phyloP scores from a whole-genome alignment of 495 filamentous ascomycete genomes.

The Hypoxylon trugodes region DNA sequence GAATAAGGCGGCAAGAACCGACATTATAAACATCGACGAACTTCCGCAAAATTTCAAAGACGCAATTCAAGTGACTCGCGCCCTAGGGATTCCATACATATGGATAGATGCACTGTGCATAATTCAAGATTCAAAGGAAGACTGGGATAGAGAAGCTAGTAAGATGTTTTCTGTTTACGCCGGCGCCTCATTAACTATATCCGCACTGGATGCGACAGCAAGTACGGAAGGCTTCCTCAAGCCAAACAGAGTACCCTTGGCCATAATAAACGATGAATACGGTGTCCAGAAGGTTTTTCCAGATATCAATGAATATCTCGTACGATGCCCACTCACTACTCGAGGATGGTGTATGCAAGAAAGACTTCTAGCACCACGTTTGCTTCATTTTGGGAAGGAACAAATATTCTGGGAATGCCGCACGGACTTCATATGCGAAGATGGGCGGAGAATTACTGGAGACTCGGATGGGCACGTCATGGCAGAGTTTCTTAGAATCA shows the following conservation, averaged over 20 bases:
- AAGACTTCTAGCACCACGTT: slow-evolving; percentile 18
- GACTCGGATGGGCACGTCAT: slow-evolving; percentile 15
- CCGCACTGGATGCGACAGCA: slow-evolving; percentile 21
- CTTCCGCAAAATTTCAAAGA: slow-evolving; percentile 42
- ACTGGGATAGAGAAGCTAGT: slow-evolving; percentile 34
- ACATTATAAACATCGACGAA: slow-evolving; percentile 14
- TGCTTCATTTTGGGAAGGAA: slow-evolving; percentile 31
- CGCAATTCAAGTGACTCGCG: slow-evolving; percentile 38
- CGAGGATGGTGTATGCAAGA: slow-evolving; percentile 41
- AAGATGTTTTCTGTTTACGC: slow-evolving; percentile 40
- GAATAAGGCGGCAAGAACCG: slow-evolving; percentile 6
- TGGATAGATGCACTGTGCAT: slow-evolving; percentile 51
- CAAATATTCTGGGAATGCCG: slow-evolving; percentile 40
- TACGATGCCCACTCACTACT: slow-evolving; percentile 34
- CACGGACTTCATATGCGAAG: slow-evolving; percentile 21
- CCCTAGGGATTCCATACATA: slow-evolving; percentile 36
- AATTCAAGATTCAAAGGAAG: slow-evolving; percentile 37
- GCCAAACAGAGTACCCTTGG: slow-evolving; percentile 2
- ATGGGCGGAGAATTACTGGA: slow-evolving; percentile 7
- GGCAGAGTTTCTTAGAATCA: slow-evolving; percentile 17
- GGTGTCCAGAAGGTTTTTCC: slow-evolving; percentile 29
- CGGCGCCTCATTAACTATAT: slow-evolving; percentile 31
- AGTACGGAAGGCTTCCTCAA: slow-evolving; percentile 32
- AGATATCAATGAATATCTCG: slow-evolving; percentile 23
- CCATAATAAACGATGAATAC: slow-evolving; percentile 13